phyloP scores from a whole-genome alignment of 108 stramenopile genomes.

The Fragilaria radians region DNA sequence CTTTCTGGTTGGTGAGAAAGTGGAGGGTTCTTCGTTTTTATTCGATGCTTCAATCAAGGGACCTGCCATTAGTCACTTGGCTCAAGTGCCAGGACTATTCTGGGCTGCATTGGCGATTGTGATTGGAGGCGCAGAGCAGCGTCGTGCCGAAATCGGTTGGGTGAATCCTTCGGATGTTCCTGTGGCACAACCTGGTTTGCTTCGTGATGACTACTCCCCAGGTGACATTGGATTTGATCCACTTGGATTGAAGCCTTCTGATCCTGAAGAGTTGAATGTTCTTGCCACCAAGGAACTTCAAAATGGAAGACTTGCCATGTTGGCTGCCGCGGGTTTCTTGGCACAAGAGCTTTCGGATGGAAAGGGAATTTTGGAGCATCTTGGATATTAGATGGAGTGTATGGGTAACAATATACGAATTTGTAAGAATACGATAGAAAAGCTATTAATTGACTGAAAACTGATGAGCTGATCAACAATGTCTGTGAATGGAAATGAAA shows the following conservation, averaged over 20 bases:
- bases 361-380: slow-evolving; percentile 46
- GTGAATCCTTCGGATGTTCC: slow-evolving; percentile 14
- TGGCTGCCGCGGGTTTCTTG: slow-evolving; percentile 61
- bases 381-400: too few relatives aligned
- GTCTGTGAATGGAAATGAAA: too few relatives aligned
- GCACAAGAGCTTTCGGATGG: slow-evolving; percentile 73
- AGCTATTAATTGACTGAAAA: too few relatives aligned
- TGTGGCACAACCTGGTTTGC: slow-evolving; percentile 34
- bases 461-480: too few relatives aligned
- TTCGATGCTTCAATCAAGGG: slow-evolving; percentile 46
- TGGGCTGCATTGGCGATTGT: slow-evolving; percentile 14
- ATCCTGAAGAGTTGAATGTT: slow-evolving; percentile 40
- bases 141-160: slow-evolving; percentile 17
- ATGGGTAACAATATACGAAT: too few relatives aligned
- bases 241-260: slow-evolving; percentile 61
- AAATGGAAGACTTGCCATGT: slow-evolving; percentile 83
- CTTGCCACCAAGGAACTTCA: slow-evolving; percentile 86
- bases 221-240: slow-evolving; percentile 84
- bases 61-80: slow-evolving; percentile 48
- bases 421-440: too few relatives aligned
- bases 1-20: slow-evolving; percentile 31
- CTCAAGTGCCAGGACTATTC: slow-evolving; percentile 39
- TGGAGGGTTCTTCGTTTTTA: slow-evolving; percentile 39
- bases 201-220: slow-evolving; percentile 64
- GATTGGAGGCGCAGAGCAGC: slow-evolving; percentile 9